Evolutionary conservation across 805 yeast species (phyloP).

Genomic region (Candida tammaniensis): DNA sequence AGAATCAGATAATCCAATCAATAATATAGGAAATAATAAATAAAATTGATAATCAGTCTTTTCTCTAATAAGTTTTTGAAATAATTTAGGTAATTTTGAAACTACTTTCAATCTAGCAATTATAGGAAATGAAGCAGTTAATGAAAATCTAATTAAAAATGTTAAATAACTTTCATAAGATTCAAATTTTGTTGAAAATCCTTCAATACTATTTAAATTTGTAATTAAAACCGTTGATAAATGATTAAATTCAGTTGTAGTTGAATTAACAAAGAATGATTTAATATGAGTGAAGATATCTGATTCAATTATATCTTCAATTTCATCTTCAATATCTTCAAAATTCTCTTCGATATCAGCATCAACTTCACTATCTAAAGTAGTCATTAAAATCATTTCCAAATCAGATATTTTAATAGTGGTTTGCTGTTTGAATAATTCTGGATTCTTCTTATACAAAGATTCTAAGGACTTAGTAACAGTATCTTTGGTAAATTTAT

Average conservation of each 20-base stretch:
- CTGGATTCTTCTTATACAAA: slow-evolving; percentile 16
- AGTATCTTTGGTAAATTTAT: slow-evolving; percentile 14
- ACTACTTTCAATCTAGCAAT: slow-evolving; percentile 50
- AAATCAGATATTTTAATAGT: slow-evolving; percentile 28
- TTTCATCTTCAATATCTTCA: slow-evolving; percentile 19
- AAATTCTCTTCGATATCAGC: slow-evolving; percentile 34
- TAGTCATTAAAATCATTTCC: slow-evolving; percentile 63
- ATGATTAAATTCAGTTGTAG: slow-evolving; percentile 36
- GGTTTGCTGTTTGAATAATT: slow-evolving; percentile 16
- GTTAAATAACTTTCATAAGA: slow-evolving; percentile 48
- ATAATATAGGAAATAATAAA: slow-evolving; percentile 56
- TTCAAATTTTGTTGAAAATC: slow-evolving; percentile 25
- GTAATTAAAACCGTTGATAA: slow-evolving; percentile 4
- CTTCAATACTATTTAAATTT: slow-evolving; percentile 7
- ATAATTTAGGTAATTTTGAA: slow-evolving; percentile 31
- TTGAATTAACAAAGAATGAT: slow-evolving; percentile 21
- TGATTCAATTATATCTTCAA: slow-evolving; percentile 12
- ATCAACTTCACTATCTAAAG: slow-evolving; percentile 39
- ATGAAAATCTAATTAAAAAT: slow-evolving; percentile 54
- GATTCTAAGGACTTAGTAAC: slow-evolving; percentile 19
- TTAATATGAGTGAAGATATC: slow-evolving; percentile 15
- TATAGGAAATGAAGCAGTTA: slow-evolving; percentile 58
- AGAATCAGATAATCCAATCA: slow-evolving; percentile 52
- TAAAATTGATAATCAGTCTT: slow-evolving; percentile 36
- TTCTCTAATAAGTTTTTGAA: slow-evolving; percentile 27